Evolutionary conservation across 2,329 filamentous ascomycete species (phyloP).

Genomic region (Neofusicoccum kwambonambiense): DNA sequence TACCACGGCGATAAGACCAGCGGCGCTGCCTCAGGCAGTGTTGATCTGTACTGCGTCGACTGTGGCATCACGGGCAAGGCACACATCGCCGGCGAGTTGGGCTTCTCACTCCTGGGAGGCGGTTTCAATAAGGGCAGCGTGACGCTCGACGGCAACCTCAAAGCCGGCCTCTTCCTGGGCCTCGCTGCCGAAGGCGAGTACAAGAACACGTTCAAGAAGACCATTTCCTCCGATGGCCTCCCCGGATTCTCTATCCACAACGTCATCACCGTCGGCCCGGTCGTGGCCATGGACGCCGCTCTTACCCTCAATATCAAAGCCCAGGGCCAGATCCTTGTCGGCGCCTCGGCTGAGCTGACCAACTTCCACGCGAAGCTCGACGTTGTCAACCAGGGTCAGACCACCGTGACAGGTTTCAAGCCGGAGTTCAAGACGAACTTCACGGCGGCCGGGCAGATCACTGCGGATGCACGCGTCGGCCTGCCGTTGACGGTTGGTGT

Average conservation of each 20-base stretch:
- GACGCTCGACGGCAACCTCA: not conserved
- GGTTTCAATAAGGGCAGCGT: not conserved
- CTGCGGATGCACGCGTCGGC: not conserved
- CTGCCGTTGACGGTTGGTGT: not conserved
- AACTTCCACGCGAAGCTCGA: constrained; percentile 2
- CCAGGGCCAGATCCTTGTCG: constrained; percentile 1
- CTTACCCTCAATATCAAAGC: not conserved
- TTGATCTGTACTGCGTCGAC: not conserved
- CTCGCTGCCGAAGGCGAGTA: not conserved
- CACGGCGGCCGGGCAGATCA: not conserved
- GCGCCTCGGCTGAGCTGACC: not conserved
- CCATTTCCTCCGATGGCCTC: not conserved
- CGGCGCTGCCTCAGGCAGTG: not conserved
- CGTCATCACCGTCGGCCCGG: constrained; percentile 1
- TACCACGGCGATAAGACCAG: not conserved
- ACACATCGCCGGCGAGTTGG: not conserved
- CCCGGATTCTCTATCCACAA: constrained; percentile 5
- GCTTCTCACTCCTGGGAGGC: not conserved
- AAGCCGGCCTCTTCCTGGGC: not conserved
- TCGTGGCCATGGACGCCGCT: not conserved
- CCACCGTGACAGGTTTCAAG: not conserved
- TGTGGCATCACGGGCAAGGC: not conserved
- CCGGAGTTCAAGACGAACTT: not conserved
- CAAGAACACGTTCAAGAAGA: not conserved
- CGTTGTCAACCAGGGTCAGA: not conserved